Percentiles rank a stretch among this genome's conserved stretches.
Evolutionary conservation across 257 asterid species (phyloP).

Genomic region (Jacaranda mimosifolia): DNA sequence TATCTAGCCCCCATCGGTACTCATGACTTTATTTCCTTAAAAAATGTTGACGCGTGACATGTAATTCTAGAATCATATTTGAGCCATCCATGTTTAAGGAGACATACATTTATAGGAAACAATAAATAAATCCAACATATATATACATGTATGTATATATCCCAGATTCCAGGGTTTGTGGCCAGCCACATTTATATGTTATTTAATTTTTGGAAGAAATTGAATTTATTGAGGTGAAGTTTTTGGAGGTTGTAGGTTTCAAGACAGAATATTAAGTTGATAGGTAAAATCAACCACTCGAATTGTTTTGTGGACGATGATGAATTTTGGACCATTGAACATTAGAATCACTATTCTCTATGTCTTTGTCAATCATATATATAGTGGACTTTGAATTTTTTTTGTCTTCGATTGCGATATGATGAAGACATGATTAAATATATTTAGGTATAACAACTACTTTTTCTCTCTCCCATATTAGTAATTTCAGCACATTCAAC

Average conservation of each 20-base stretch:
- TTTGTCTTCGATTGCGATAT: neutral
- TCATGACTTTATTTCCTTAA: no score
- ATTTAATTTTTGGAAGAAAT: neutral
- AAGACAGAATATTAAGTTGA: neutral
- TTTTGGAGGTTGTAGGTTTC: conserved; percentile 9
- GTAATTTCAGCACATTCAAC: no score
- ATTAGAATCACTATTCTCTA: neutral
- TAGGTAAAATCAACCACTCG: conserved; percentile 1
- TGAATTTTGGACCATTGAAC: conserved; percentile 1
- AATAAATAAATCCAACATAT: neutral
- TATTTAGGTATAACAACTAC: no score
- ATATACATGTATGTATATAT: neutral
- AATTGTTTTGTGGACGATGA: neutral
- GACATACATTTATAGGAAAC: neutral
- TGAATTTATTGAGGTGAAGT: neutral
- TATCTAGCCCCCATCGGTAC: no score
- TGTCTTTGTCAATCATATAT: neutral
- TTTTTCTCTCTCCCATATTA: no score
- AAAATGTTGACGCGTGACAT: no score
- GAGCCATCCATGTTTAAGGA: neutral
- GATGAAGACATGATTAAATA: no score
- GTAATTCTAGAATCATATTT: conserved; percentile 1
- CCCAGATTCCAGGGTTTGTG: conserved; percentile 9
- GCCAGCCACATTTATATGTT: neutral
- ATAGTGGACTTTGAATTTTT: neutral